Percentiles rank a stretch among this genome's conserved stretches.
phyloP scores from a whole-genome alignment of 2,329 filamentous ascomycete species.

The Epichloe aotearoae region DNA sequence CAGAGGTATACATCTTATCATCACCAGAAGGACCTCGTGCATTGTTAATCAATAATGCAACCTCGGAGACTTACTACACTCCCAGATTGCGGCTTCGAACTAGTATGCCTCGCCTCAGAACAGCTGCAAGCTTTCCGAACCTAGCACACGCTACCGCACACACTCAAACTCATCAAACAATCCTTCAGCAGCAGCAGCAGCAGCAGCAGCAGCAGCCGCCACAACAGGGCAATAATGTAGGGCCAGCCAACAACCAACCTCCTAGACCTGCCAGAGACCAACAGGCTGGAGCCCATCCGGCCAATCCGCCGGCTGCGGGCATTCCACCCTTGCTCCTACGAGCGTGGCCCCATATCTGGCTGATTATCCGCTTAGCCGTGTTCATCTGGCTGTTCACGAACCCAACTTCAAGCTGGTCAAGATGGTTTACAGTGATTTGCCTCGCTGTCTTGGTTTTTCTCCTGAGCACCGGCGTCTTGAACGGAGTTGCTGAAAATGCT shows the following conservation, averaged over 20 bases:
- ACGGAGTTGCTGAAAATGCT: conserved; percentile 38
- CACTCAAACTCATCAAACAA: not conserved
- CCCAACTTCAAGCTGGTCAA: conserved; percentile 42
- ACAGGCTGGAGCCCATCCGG: conserved; percentile 18
- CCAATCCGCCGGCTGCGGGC: conserved; percentile 24
- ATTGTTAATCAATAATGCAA: conserved; percentile 38
- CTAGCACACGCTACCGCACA: conserved; percentile 1
- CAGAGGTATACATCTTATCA: conserved; percentile 46
- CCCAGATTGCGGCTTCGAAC: conserved; percentile 21
- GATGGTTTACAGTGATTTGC: conserved; percentile 41
- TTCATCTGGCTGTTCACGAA: conserved; percentile 55
- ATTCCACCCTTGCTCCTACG: conserved; percentile 20
- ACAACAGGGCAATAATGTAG: not conserved
- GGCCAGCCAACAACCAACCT: not conserved
- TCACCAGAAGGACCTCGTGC: conserved; percentile 47
- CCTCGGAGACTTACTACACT: conserved; percentile 37
- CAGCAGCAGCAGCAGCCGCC: conserved; percentile 6
- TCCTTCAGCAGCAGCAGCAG: conserved; percentile 9
- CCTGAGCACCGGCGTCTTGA: conserved; percentile 45
- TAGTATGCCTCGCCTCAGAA: conserved; percentile 16
- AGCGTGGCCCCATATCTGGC: conserved; percentile 50
- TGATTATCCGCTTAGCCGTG: conserved; percentile 40
- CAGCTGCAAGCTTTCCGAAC: conserved; percentile 7
- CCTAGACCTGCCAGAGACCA: not conserved
- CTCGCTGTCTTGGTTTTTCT: conserved; percentile 43